phyloP scores from a whole-genome alignment of 2,329 filamentous ascomycete genomes.

The Cadophora luteo-olivacea region DNA sequence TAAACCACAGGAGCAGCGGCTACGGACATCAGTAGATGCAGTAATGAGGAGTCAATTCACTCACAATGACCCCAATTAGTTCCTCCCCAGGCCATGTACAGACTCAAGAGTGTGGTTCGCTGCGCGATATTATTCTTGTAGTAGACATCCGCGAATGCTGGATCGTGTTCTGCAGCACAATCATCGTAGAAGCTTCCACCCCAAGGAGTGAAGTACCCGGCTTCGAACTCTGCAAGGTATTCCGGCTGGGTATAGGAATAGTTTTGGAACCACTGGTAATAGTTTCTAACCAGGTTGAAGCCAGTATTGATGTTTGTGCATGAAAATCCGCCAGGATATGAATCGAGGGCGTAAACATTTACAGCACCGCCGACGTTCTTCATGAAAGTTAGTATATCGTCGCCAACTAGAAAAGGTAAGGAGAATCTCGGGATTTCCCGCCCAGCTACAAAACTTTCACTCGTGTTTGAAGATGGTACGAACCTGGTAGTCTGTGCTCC shows the following conservation, averaged over 20 bases:
- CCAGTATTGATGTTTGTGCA: constrained; percentile 57
- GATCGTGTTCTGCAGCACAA: constrained; percentile 53
- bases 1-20: constrained; percentile 57
- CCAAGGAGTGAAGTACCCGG: constrained; percentile 61
- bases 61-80: constrained; percentile 60
- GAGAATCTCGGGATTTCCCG: neutral
- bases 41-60: constrained; percentile 22
- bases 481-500: constrained; percentile 59
- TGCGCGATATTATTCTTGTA: constrained; percentile 63
- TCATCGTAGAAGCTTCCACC: constrained; percentile 57
- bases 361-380: constrained; percentile 59
- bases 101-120: constrained; percentile 53
- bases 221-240: constrained; percentile 60
- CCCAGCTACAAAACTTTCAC: too few species aligned
- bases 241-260: constrained; percentile 60
- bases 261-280: constrained; percentile 63
- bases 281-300: constrained; percentile 58
- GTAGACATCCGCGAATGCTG: constrained; percentile 59
- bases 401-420: too few species aligned
- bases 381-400: neutral
- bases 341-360: constrained; percentile 56
- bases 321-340: constrained; percentile 54
- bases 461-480: neutral
- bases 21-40: constrained; percentile 24
- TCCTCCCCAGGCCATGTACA: constrained; percentile 62